phyloP scores from a whole-genome alignment of 2,329 filamentous ascomycete species.

The Colletotrichum sp. region DNA sequence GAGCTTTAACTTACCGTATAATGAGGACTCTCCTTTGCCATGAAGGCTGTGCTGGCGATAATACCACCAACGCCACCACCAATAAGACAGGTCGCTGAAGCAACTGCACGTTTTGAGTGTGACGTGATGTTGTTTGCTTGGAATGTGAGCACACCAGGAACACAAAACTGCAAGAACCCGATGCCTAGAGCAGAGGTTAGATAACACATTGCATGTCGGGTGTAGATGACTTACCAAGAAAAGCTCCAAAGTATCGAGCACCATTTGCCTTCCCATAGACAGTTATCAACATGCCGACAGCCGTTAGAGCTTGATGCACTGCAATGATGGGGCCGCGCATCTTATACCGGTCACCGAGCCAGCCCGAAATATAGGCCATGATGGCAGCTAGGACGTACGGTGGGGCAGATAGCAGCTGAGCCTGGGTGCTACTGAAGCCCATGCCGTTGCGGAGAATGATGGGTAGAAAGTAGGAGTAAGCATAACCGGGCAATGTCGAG shows the following conservation, averaged over 20 bases:
- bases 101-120: conserved; percentile 32
- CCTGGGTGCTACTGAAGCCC: conserved; percentile 34
- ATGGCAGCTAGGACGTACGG: conserved; percentile 25
- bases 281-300: conserved; percentile 26
- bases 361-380: conserved; percentile 22
- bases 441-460: conserved; percentile 39
- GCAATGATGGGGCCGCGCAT: conserved; percentile 25
- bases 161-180: conserved; percentile 30
- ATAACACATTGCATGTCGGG: accelerated
- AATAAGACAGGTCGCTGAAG: conserved; percentile 31
- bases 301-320: conserved; percentile 24
- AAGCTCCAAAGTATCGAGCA: conserved; percentile 27
- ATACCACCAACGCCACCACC: conserved; percentile 31
- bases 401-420: conserved; percentile 29
- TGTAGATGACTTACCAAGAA: conserved; percentile 33
- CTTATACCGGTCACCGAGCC: conserved; percentile 25
- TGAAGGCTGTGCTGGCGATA: conserved; percentile 24
- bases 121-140: conserved; percentile 36
- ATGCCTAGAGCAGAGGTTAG: conserved; percentile 20
- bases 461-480: conserved; percentile 39
- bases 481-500: conserved; percentile 34
- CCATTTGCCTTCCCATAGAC: conserved; percentile 9
- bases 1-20: conserved; percentile 6
- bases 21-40: conserved; percentile 23
- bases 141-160: conserved; percentile 31